These are phyloP conservation scores for Saccharomycopsis fibuligera DNA, from an alignment of 805 yeast species.

Conservation along the genomic window DNA sequence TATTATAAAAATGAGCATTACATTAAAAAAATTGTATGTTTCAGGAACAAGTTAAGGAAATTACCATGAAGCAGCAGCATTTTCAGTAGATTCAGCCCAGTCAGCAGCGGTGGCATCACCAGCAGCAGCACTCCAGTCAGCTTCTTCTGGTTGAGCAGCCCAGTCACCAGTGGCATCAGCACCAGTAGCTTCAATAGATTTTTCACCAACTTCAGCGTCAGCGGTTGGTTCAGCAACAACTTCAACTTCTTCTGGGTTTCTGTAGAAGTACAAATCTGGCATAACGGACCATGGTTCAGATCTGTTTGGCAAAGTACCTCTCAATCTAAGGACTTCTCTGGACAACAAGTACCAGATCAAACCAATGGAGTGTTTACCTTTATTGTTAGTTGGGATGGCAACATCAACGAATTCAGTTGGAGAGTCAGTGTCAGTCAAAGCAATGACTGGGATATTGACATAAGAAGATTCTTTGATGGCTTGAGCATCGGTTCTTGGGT, in stretches of 20 bases:
- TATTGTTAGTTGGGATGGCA: slow-evolving; percentile 99
- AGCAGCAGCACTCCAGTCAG: slow-evolving; percentile 69
- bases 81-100: slow-evolving; percentile 46
- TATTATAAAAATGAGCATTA: slow-evolving; percentile 12
- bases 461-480: slow-evolving; percentile 99
- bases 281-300: slow-evolving; percentile 95
- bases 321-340: slow-evolving; percentile 98
- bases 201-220: slow-evolving; percentile 56
- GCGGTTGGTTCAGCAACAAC: slow-evolving; percentile 57
- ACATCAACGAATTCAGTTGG: slow-evolving; percentile 99
- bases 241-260: slow-evolving; percentile 99
- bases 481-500: slow-evolving; percentile 99
- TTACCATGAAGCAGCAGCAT: slow-evolving; percentile 26
- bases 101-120: slow-evolving; percentile 61
- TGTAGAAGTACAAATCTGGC: slow-evolving; percentile 99
- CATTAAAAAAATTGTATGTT: slow-evolving; percentile 11
- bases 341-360: slow-evolving; percentile 99
- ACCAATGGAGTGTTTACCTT: slow-evolving; percentile 99
- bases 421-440: slow-evolving; percentile 97
- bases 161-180: slow-evolving; percentile 62
- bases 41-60: slow-evolving; percentile 7
- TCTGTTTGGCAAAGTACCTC: slow-evolving; percentile 97
- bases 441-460: slow-evolving; percentile 99
- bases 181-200: slow-evolving; percentile 56
- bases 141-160: slow-evolving; percentile 60